These are phyloP conservation scores for Stramenopiles sp. DNA, from an alignment of 352 stramenopile genomes.

Conservation along the genomic window DNA sequence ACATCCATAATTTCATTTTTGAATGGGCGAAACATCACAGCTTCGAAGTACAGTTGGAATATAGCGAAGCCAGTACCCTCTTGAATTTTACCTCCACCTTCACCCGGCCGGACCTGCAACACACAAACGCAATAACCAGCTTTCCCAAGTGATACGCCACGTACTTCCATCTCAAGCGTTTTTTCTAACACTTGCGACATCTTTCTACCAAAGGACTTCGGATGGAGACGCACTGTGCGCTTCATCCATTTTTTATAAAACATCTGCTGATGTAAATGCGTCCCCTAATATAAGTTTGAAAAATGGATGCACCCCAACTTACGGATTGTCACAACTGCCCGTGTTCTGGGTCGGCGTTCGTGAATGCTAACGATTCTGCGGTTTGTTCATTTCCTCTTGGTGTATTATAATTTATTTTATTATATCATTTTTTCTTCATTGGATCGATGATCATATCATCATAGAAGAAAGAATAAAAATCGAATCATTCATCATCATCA, in stretches of 20 bases:
- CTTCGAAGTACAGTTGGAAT: constrained; percentile 85
- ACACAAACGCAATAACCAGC: constrained; percentile 92
- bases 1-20: constrained; percentile 92
- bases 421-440: too few relatives aligned
- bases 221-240: constrained; percentile 76
- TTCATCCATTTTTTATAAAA: constrained; percentile 64
- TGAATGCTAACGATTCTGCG: too few relatives aligned
- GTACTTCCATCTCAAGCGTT: constrained; percentile 82
- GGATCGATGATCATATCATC: too few relatives aligned
- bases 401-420: too few relatives aligned
- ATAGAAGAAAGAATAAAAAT: too few relatives aligned
- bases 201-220: constrained; percentile 84
- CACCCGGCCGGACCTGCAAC: constrained; percentile 79
- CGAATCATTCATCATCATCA: too few relatives aligned
- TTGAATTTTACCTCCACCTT: constrained; percentile 87
- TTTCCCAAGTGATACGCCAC: constrained; percentile 81
- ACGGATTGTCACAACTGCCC: too few relatives aligned
- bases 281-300: too few relatives aligned
- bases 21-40: constrained; percentile 85
- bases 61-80: constrained; percentile 88
- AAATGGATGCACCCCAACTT: too few relatives aligned
- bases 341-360: too few relatives aligned
- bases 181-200: constrained; percentile 83
- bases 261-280: too few relatives aligned
- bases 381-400: too few relatives aligned